These are phyloP conservation scores for Babesia bovis DNA, from an alignment of 169 alveolate species.

Conservation along the genomic window DNA sequence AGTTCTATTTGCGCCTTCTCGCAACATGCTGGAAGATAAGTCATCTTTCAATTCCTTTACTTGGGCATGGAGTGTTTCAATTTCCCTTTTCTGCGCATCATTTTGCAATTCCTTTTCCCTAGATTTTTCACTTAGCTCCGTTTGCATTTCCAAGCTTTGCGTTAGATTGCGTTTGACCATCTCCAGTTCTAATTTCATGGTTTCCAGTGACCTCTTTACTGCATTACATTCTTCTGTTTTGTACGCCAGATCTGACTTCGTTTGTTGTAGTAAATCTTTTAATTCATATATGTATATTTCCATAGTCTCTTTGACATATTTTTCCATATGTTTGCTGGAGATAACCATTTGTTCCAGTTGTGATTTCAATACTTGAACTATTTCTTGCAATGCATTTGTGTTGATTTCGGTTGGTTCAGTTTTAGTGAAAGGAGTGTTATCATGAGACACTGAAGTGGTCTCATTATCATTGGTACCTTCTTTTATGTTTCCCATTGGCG, in stretches of 20 bases:
- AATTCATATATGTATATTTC: conserved; percentile 37
- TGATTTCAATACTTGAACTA: conserved; percentile 1
- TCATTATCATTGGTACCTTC: background rate
- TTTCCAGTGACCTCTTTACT: conserved; percentile 14
- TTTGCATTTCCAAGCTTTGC: conserved; percentile 5
- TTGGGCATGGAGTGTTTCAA: background rate
- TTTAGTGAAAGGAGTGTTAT: background rate
- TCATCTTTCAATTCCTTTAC: conserved; percentile 7
- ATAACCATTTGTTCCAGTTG: conserved; percentile 15
- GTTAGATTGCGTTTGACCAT: conserved; percentile 11
- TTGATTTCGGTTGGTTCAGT: background rate
- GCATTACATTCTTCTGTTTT: conserved; percentile 34
- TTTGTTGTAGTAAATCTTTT: conserved; percentile 35
- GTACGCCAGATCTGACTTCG: conserved; percentile 16
- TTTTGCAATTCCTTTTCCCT: background rate
- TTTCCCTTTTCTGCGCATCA: background rate
- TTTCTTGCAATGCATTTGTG: background rate
- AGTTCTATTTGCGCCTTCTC: background rate
- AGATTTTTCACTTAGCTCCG: background rate
- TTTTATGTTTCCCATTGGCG: no score
- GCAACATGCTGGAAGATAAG: background rate
- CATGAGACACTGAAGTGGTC: background rate
- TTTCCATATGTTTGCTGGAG: conserved; percentile 33
- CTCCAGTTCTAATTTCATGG: conserved; percentile 17
- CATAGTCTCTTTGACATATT: conserved; percentile 23